Evolutionary conservation across 352 stramenopile genomes (phyloP), one percentile per base, ranked within the genome.

Genomic region (Phytophthora crassamura): DNA sequence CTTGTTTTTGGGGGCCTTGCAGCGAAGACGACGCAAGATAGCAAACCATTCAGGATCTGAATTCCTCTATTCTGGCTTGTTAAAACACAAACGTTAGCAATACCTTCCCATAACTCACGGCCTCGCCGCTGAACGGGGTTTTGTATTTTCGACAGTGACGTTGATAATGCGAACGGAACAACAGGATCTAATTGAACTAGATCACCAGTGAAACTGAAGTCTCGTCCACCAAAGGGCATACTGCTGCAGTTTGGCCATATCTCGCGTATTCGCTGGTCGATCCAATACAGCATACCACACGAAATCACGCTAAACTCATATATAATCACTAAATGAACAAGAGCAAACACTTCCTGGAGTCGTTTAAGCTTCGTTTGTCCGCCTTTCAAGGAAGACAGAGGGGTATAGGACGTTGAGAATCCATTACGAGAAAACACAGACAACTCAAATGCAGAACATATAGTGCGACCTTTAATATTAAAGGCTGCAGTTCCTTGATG

Each of bases 261-360:
- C 12, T 65, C 57, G 11, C 47, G 12, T 39, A 59, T 43, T 40
- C 57, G 14, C 41, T 54, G 25, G 20, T 59, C 57, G 15, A n/a
- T n/a, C 48, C 57, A 65, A 35, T 65, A 18, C 7, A 65, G 39
- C 57, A 65, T 65, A 2, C 57, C 46, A 12, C 47, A 51, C 4
- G 47, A 65, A 11, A 65, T 38, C 5, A 57, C 47, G 35, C 48
- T 52, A 47, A 59, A 65, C 20, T 58, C 57, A n/a, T 65, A 22
- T 12, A 58, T 51, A 14, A 65, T 45, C 4, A 65, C 40, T 5
- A 59, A 5, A 9, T 57, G 48, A 28, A 65, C 39, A 15, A 48
- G 3, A 14, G 34, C 40, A 16, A 20, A 59, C 30, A 46, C 30
- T n/a, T 53, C n/a, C 25, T 65, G 42, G 2, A 49, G 4, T 14